phyloP scores from a whole-genome alignment of 768 basidiomycete genomes.

The Myochromella boudieri region DNA sequence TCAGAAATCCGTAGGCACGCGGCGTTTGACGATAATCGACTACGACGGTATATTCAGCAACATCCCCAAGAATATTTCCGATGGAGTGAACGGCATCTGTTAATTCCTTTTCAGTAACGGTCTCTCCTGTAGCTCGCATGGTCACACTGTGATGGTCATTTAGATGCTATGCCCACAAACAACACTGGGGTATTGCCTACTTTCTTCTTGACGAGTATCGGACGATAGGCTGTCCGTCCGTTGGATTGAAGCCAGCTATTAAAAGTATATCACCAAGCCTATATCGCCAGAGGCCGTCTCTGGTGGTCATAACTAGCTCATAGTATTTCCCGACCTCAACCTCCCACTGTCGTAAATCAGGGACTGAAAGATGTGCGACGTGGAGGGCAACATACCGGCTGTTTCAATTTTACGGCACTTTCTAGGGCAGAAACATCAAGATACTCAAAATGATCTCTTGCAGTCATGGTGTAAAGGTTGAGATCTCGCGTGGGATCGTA shows the following conservation, averaged over 20 bases:
- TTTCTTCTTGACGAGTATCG: conserved; percentile 9
- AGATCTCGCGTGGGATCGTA: conserved; percentile 5
- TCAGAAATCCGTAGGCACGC: conserved; percentile 10
- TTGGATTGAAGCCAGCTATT: conserved; percentile 6
- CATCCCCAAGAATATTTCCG: conserved; percentile 5
- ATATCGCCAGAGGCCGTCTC: conserved; percentile 14
- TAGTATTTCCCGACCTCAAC: conserved; percentile 4
- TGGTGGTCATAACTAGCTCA: conserved; percentile 10
- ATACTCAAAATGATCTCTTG: conserved; percentile 10
- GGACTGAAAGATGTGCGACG: no score
- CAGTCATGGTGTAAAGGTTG: conserved; percentile 5
- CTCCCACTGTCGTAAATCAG: conserved; percentile 5
- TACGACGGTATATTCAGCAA: conserved; percentile 15
- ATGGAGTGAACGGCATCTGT: conserved; percentile 6
- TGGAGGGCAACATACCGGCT: neutral
- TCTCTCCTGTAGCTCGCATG: conserved; percentile 12
- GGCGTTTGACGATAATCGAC: conserved; percentile 12
- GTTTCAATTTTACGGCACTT: neutral
- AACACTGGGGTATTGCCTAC: neutral
- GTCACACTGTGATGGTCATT: conserved; percentile 3
- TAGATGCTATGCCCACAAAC: neutral
- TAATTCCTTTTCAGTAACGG: conserved; percentile 12
- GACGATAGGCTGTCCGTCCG: conserved; percentile 9
- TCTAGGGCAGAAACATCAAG: conserved; percentile 5
- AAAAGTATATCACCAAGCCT: conserved; percentile 9